Conservation (phyloP, 2,329 filamentous ascomycete species). For the Mycocentrospora acerina region DNA sequence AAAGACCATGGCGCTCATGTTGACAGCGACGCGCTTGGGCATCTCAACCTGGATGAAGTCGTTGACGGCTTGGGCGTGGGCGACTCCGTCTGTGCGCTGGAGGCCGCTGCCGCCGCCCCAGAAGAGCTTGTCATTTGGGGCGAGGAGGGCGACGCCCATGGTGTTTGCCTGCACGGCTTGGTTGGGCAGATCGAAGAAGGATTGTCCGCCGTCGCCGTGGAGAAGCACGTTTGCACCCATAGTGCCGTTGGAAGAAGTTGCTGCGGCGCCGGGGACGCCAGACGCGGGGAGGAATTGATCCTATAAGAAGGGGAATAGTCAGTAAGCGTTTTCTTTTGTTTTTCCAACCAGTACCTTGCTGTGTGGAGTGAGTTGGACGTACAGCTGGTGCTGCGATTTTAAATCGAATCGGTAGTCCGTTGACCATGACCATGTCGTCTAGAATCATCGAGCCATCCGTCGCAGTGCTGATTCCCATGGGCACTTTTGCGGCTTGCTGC, state of each 20-base stretch:
- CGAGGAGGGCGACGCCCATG: constrained; percentile 57
- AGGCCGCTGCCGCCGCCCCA: constrained; percentile 59
- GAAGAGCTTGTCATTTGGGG: constrained; percentile 57
- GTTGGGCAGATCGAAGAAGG: constrained; percentile 61
- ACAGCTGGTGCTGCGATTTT: constrained; percentile 56
- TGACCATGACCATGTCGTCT: constrained; percentile 57
- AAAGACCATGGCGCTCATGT: constrained; percentile 56
- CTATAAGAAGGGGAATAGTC: too few relatives aligned
- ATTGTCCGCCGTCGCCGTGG: constrained; percentile 62
- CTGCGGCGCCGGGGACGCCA: constrained; percentile 51
- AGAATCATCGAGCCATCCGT: constrained; percentile 59
- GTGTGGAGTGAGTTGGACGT: too few relatives aligned
- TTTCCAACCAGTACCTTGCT: too few relatives aligned
- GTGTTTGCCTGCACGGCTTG: constrained; percentile 54
- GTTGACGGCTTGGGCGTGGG: constrained; percentile 58
- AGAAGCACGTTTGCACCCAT: constrained; percentile 58
- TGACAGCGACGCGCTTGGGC: constrained; percentile 57
- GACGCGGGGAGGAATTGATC: constrained; percentile 55
- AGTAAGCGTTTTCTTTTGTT: too few relatives aligned
- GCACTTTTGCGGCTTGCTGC: constrained; percentile 38
- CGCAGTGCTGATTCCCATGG: constrained; percentile 43
- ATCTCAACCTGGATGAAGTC: constrained; percentile 54
- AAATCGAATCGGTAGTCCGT: constrained; percentile 57
- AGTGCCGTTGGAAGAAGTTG: constrained; percentile 35
- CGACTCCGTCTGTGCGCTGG: constrained; percentile 57